These are phyloP conservation scores for Magnusiomyces ingens DNA, from an alignment of 1,139 yeast species.

Conservation along the genomic window DNA sequence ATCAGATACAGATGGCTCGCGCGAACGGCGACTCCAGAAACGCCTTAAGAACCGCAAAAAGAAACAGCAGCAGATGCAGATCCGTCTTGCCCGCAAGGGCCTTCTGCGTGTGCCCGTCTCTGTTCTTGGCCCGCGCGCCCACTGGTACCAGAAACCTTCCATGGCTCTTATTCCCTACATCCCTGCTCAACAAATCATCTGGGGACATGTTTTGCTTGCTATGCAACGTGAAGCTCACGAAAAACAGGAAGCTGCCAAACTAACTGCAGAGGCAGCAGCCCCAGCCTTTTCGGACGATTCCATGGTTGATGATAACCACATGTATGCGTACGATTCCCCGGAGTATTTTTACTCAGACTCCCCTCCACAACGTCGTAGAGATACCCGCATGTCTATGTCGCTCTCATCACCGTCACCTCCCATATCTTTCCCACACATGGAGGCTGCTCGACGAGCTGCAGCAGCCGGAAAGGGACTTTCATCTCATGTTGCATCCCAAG, in stretches of 20 bases:
- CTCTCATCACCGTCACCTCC: too few relatives aligned
- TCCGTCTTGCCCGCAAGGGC: background rate
- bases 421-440: too few relatives aligned
- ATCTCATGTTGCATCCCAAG: background rate
- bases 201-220: constrained; percentile 4
- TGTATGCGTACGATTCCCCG: background rate
- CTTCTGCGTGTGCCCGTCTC: background rate
- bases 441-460: too few relatives aligned
- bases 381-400: too few relatives aligned
- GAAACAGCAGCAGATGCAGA: background rate
- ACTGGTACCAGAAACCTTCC: constrained; percentile 10
- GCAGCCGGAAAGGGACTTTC: too few relatives aligned
- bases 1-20: background rate
- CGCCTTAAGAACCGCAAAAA: background rate
- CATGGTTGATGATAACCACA: background rate
- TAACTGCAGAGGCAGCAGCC: background rate
- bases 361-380: too few relatives aligned
- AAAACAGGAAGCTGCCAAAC: background rate
- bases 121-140: background rate
- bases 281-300: background rate
- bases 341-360: too few relatives aligned
- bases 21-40: background rate
- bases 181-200: constrained; percentile 4
- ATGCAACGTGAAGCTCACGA: background rate
- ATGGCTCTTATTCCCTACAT: constrained; percentile 7